Evolutionary conservation across 164 flowering plant genomes (phyloP).

Genomic region (Berberis thunbergii): DNA sequence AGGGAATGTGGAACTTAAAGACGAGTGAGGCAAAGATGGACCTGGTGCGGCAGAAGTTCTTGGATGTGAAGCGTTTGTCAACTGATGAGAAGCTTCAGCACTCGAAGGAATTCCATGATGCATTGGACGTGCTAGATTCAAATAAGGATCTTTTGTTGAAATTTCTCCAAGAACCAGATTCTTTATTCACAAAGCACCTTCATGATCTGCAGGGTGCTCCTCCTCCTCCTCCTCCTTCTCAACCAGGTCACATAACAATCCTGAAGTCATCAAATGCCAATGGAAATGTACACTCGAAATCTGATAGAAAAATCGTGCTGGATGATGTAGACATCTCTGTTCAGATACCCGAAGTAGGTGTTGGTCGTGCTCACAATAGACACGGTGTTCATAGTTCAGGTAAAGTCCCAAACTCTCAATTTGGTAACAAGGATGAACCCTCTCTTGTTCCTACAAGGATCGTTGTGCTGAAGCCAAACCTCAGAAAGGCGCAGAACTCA

Average conservation of each 20-base stretch:
- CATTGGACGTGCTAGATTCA: conserved; percentile 52
- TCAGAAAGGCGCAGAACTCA: conserved; percentile 25
- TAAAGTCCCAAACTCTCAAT: conserved; percentile 17
- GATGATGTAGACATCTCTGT: conserved; percentile 15
- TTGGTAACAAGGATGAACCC: conserved; percentile 14
- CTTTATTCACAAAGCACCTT: conserved; percentile 60
- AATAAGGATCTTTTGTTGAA: conserved; percentile 56
- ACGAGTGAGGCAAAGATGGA: conserved; percentile 37
- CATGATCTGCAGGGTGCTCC: conserved; percentile 34
- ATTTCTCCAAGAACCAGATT: conserved; percentile 68
- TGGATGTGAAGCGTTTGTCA: conserved; percentile 53
- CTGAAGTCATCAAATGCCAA: conserved; percentile 24
- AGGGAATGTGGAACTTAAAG: conserved; percentile 14
- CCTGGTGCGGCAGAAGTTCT: conserved; percentile 44
- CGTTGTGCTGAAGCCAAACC: conserved; percentile 82
- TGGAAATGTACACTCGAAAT: conserved; percentile 10
- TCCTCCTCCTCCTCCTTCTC: conserved; percentile 13
- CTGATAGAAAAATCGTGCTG: conserved; percentile 19
- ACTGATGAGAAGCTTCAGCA: conserved; percentile 44
- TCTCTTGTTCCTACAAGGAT: conserved; percentile 47
- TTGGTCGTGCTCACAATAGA: conserved; percentile 3
- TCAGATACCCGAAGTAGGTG: conserved; percentile 17
- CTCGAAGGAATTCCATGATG: conserved; percentile 61
- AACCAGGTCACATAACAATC: conserved; percentile 20
- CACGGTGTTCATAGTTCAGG: conserved; percentile 14